Conservation (phyloP, 257 asterid genomes). For the Forsythia suspensa region DNA sequence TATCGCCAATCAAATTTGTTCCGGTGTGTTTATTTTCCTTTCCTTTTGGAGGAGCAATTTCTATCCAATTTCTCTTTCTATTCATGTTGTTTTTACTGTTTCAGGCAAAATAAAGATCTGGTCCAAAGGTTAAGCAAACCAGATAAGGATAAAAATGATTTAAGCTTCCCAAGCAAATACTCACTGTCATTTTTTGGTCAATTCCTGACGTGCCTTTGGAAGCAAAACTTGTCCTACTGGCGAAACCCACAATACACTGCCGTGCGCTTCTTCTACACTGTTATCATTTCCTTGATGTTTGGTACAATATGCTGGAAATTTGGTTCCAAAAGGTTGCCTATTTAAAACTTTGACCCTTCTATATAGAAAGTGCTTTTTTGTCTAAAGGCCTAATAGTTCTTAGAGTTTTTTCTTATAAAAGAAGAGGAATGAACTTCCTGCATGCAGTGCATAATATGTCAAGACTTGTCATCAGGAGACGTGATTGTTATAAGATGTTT, state of each 20-base stretch:
- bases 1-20: constrained; percentile 62
- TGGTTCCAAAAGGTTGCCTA: constrained; percentile 73
- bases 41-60: neutral
- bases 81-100: constrained; percentile 6
- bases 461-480: too few species aligned
- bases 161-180: constrained; percentile 72
- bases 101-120: constrained; percentile 70
- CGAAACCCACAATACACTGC: constrained; percentile 87
- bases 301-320: constrained; percentile 93
- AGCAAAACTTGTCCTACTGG: constrained; percentile 89
- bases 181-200: constrained; percentile 69
- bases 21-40: constrained; percentile 34
- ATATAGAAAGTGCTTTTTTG: neutral
- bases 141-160: constrained; percentile 50
- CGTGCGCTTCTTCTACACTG: constrained; percentile 79
- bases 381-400: neutral
- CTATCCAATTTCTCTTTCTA: neutral
- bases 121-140: constrained; percentile 71
- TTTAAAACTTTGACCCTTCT: constrained; percentile 14
- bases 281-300: constrained; percentile 75
- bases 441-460: too few species aligned
- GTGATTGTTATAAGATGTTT: too few species aligned
- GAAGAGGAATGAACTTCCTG: neutral
- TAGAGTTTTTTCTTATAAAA: neutral
- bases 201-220: constrained; percentile 89